These are phyloP conservation scores for Carex littledalei DNA, from an alignment of 176 grass and related monocot species.

Conservation along the genomic window DNA sequence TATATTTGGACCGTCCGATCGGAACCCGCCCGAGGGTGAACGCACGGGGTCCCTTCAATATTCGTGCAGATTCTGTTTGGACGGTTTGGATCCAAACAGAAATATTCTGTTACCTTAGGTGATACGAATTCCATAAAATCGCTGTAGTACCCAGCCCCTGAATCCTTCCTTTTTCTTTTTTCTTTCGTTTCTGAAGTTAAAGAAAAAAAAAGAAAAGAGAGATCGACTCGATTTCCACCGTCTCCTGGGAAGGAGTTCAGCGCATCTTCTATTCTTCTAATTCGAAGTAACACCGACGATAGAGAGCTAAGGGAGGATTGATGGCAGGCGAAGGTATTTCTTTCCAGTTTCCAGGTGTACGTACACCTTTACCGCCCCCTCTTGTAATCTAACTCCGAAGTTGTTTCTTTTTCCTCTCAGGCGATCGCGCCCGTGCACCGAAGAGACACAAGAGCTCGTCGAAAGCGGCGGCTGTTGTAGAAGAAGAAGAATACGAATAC, in stretches of 20 bases:
- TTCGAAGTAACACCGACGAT: neutral
- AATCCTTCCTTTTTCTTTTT: too few species aligned
- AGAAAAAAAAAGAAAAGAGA: neutral
- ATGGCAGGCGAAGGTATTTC: conserved; percentile 1
- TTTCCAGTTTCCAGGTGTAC: neutral
- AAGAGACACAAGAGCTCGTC: conserved; percentile 65
- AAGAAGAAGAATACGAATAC: conserved; percentile 69
- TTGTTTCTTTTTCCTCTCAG: conserved; percentile 25
- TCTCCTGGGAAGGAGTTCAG: too few species aligned
- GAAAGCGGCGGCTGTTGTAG: conserved; percentile 40
- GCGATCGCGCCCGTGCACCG: conserved; percentile 47
- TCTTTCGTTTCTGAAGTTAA: too few species aligned
- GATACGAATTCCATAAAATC: too few species aligned
- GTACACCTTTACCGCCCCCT: neutral
- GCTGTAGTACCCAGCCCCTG: too few species aligned
- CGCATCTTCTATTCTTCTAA: neutral
- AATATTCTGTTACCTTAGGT: too few species aligned
- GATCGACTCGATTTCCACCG: neutral
- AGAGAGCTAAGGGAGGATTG: neutral
- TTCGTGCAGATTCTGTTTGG: too few species aligned
- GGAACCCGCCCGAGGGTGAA: too few species aligned
- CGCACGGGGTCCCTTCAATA: too few species aligned
- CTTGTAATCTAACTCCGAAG: neutral
- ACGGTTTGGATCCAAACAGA: too few species aligned
- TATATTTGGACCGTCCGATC: too few species aligned